Conservation (phyloP, 2,329 filamentous ascomycete genomes). For the Pyrenophora tritici-repentis region DNA sequence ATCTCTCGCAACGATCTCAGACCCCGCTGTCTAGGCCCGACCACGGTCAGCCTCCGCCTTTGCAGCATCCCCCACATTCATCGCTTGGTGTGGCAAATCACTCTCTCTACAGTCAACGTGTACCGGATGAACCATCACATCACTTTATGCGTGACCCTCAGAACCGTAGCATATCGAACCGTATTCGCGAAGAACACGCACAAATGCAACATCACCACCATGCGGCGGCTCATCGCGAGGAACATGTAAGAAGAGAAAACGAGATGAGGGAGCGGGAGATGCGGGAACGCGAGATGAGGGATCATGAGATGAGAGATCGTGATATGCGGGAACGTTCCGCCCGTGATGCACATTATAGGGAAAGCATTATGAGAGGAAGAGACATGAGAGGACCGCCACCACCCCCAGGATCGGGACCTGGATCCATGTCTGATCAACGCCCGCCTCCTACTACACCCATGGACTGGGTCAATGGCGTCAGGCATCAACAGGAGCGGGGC, state of each 20-base stretch:
- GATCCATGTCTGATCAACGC: conserved; percentile 21
- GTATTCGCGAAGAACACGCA: conserved; percentile 39
- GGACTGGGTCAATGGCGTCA: conserved; percentile 29
- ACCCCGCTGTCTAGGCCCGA: conserved; percentile 41
- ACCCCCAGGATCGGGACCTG: conserved; percentile 20
- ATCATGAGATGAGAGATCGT: conserved; percentile 24
- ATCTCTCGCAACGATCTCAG: conserved; percentile 39
- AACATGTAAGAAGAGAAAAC: conserved; percentile 28
- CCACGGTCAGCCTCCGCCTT: conserved; percentile 32
- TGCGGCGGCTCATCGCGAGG: conserved; percentile 19
- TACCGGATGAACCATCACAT: conserved; percentile 33
- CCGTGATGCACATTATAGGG: conserved; percentile 26
- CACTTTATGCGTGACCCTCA: conserved; percentile 29
- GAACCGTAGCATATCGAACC: conserved; percentile 33
- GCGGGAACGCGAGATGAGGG: conserved; percentile 22
- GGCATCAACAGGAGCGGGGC: conserved; percentile 24
- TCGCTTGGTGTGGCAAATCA: conserved; percentile 35
- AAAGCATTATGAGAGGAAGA: conserved; percentile 25
- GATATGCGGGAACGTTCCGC: conserved; percentile 24
- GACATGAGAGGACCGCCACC: conserved; percentile 23
- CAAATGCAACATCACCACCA: conserved; percentile 9
- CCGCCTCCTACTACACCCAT: conserved; percentile 19
- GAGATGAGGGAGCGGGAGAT: conserved; percentile 23
- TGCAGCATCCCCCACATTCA: conserved; percentile 43
- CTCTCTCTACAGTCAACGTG: conserved; percentile 33